Conservation (phyloP, 2,329 filamentous ascomycete species). For the Cordyceps cateniannulata region DNA sequence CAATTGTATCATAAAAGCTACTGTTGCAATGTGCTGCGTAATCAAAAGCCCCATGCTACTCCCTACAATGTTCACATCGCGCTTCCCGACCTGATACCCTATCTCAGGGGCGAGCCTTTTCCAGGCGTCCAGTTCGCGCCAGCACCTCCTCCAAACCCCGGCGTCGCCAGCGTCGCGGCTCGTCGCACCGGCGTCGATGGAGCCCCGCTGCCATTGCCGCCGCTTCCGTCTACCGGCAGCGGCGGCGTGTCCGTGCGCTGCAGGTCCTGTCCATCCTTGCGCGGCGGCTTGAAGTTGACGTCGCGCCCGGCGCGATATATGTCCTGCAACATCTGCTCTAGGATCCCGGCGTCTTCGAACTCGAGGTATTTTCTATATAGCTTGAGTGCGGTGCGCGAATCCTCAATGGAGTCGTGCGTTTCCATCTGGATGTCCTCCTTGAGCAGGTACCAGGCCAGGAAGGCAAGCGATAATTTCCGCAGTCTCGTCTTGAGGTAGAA, state of each 20-base stretch:
- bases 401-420: constrained; percentile 92
- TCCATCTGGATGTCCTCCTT: constrained; percentile 91
- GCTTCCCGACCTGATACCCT: neutral
- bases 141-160: constrained; percentile 31
- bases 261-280: constrained; percentile 38
- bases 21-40: neutral
- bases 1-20: neutral
- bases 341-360: constrained; percentile 76
- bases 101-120: constrained; percentile 34
- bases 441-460: constrained; percentile 84
- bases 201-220: constrained; percentile 23
- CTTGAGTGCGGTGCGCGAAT: constrained; percentile 83
- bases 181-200: constrained; percentile 43
- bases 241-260: constrained; percentile 50
- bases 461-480: constrained; percentile 84
- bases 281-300: constrained; percentile 45
- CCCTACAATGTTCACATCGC: neutral
- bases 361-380: constrained; percentile 87
- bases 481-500: constrained; percentile 78
- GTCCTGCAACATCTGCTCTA: constrained; percentile 78
- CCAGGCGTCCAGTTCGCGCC: constrained; percentile 39
- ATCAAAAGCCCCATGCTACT: neutral
- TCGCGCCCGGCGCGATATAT: constrained; percentile 59
- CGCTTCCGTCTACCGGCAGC: constrained; percentile 30
- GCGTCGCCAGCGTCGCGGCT: constrained; percentile 30